Conservation (phyloP, 352 stramenopile species). For the Nothophytophthora sp. region DNA sequence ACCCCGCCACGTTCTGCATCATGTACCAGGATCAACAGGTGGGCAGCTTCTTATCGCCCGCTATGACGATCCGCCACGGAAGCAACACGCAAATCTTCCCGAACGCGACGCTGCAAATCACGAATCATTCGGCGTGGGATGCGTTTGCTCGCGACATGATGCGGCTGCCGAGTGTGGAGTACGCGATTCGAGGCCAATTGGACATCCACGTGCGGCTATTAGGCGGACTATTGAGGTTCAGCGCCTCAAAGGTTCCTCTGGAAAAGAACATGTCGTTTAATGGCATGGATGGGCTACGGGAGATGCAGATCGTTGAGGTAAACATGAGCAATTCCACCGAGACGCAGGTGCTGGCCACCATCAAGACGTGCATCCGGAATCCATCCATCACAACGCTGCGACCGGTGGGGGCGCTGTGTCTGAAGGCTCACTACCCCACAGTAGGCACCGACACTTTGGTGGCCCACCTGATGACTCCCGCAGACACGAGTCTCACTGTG, state of each 20-base stretch:
- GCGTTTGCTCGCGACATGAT: conserved; percentile 75
- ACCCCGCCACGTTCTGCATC: conserved; percentile 51
- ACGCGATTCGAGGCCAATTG: conserved; percentile 51
- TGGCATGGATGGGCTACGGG: conserved; percentile 63
- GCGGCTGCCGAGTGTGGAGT: conserved; percentile 34
- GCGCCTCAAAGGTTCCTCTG: conserved; percentile 42
- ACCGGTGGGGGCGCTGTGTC: conserved; percentile 65
- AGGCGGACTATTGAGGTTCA: conserved; percentile 49
- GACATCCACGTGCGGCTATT: conserved; percentile 55
- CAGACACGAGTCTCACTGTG: conserved; percentile 42
- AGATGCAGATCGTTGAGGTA: conserved; percentile 63
- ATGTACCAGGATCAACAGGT: conserved; percentile 37
- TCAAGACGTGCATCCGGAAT: conserved; percentile 84
- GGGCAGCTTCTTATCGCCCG: conserved; percentile 44
- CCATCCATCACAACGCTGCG: conserved; percentile 72
- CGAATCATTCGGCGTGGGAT: conserved; percentile 60
- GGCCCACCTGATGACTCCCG: conserved; percentile 46
- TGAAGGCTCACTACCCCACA: conserved; percentile 59
- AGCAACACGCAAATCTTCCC: conserved; percentile 47
- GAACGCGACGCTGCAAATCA: conserved; percentile 55
- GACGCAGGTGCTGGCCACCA: conserved; percentile 55
- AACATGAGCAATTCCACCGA: conserved; percentile 67
- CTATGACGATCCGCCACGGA: conserved; percentile 55
- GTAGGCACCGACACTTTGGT: conserved; percentile 42
- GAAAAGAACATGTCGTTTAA: conserved; percentile 58